phyloP scores from a whole-genome alignment of 768 basidiomycete species.

The Austroboletus eburneus region DNA sequence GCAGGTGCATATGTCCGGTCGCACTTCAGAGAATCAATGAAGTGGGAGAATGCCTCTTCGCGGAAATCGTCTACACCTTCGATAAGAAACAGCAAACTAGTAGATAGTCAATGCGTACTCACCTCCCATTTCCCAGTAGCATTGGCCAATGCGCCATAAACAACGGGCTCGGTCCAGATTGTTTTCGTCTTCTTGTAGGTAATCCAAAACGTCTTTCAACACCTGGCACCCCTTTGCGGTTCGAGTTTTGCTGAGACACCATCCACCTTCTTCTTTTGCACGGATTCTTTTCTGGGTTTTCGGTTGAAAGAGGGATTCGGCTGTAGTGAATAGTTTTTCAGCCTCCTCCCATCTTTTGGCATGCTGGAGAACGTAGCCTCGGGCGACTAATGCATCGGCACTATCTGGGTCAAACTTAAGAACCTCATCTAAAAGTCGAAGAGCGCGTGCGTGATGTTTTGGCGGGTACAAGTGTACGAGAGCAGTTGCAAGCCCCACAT shows the following conservation, averaged over 20 bases:
- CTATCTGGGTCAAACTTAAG: slow-evolving; percentile 61
- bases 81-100: not conserved
- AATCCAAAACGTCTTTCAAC: slow-evolving; percentile 46
- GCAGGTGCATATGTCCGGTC: slow-evolving; percentile 79
- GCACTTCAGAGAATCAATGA: slow-evolving; percentile 75
- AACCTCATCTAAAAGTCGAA: slow-evolving; percentile 68
- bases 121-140: slow-evolving; percentile 73
- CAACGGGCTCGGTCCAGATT: slow-evolving; percentile 68
- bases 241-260: slow-evolving; percentile 65
- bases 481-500: slow-evolving; percentile 66
- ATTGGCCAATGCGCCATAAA: slow-evolving; percentile 81
- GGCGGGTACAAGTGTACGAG: slow-evolving; percentile 86
- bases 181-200: slow-evolving; percentile 42
- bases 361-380: slow-evolving; percentile 68
- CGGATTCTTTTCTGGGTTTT: slow-evolving; percentile 49
- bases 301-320: slow-evolving; percentile 44
- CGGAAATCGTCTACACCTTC: slow-evolving; percentile 39
- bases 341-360: slow-evolving; percentile 68
- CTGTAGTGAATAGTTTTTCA: slow-evolving; percentile 53
- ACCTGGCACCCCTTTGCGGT: slow-evolving; percentile 43
- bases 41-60: slow-evolving; percentile 71
- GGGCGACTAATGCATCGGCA: slow-evolving; percentile 63
- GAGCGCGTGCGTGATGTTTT: slow-evolving; percentile 81
- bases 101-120: slow-evolving; percentile 18
- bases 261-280: slow-evolving; percentile 77